Percentiles rank a stretch among this genome's conserved stretches.
phyloP scores from a whole-genome alignment of 1,139 yeast genomes.

The Ogataea hybrid region DNA sequence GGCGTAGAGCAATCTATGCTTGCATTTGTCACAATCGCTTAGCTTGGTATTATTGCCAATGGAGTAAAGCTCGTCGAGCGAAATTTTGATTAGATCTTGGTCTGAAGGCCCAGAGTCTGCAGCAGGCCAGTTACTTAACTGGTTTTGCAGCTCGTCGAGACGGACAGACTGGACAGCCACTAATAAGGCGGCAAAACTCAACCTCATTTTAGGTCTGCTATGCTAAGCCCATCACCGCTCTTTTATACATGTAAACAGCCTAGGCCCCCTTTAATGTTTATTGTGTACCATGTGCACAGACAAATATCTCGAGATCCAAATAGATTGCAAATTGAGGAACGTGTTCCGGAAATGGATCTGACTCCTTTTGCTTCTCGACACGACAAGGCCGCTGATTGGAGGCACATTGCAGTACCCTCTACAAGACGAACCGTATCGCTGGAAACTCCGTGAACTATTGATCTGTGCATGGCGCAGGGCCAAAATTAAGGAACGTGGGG shows the following conservation, averaged over 20 bases:
- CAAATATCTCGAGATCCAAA: too few relatives aligned
- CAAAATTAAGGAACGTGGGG: background rate
- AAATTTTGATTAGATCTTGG: constrained; percentile 1
- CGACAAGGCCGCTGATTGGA: too few relatives aligned
- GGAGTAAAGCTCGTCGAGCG: constrained; percentile 7
- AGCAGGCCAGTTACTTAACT: background rate
- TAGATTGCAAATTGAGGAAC: too few relatives aligned
- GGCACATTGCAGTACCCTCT: too few relatives aligned
- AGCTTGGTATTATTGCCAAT: constrained; percentile 20
- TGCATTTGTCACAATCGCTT: constrained; percentile 40
- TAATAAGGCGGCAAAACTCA: background rate
- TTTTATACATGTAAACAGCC: too few relatives aligned
- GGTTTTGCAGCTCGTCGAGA: background rate
- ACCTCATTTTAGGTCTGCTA: background rate
- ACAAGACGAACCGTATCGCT: background rate
- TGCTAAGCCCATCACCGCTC: too few relatives aligned
- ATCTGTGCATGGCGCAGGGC: background rate
- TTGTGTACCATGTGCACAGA: too few relatives aligned
- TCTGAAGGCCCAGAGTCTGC: background rate
- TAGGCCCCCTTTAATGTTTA: too few relatives aligned
- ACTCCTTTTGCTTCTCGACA: too few relatives aligned
- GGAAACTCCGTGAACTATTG: background rate
- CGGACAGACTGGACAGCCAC: background rate
- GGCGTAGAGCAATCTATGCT: constrained; percentile 40
- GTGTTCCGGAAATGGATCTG: too few relatives aligned